Evolutionary conservation across 345 rosid species (phyloP).

Genomic region (Pugionium dolabratum): DNA sequence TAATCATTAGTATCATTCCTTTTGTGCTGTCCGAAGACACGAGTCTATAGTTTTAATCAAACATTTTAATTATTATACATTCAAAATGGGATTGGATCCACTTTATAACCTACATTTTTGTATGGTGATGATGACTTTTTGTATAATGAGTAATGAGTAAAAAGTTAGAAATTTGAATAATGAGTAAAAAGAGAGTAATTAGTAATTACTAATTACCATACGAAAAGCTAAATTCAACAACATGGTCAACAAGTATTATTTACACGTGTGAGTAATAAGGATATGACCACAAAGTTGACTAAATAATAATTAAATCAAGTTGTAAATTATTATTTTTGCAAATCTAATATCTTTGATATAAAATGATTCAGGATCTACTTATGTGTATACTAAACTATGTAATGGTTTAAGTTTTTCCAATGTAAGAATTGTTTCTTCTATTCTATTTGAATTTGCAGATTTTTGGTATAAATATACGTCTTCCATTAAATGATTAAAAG

Average conservation of each 20-base stretch:
- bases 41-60: slow-evolving; percentile 24
- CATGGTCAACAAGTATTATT: slow-evolving; percentile 19
- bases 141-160: too few species aligned
- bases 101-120: not conserved
- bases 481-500: too few species aligned
- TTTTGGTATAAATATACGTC: too few species aligned
- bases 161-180: not conserved
- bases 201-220: not conserved
- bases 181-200: not conserved
- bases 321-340: too few species aligned
- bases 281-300: slow-evolving; percentile 28
- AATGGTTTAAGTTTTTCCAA: too few species aligned
- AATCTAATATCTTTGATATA: too few species aligned
- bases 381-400: too few species aligned
- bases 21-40: slow-evolving; percentile 31
- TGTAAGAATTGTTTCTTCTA: too few species aligned
- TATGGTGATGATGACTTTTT: slow-evolving; percentile 23
- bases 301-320: not conserved
- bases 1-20: not conserved
- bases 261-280: slow-evolving; percentile 30
- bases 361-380: too few species aligned
- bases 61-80: slow-evolving; percentile 25
- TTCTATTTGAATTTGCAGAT: too few species aligned
- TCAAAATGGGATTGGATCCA: slow-evolving; percentile 25
- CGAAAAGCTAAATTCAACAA: not conserved